Base-by-base conservation (phyloP, 345 rosid genomes). In the Aquilaria yunnanensis region DNA sequence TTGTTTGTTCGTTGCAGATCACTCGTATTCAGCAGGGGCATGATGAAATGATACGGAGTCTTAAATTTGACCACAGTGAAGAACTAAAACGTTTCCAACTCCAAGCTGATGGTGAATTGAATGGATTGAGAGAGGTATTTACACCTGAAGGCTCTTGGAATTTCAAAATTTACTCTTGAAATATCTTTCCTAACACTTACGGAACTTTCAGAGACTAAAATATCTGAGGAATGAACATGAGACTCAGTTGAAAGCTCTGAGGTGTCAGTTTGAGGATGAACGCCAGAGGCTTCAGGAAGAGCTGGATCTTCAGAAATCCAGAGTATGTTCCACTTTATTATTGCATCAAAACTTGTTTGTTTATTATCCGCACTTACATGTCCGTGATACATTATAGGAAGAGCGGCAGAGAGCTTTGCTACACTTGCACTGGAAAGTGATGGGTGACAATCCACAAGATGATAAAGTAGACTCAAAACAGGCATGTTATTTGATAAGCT, bases 381-480 rank as follows among this genome's bases (percentile, higher is more conserved):
- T 54, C 61, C 66, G 2, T 52, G 55, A 61, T 47, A 69, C 47
- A 9, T 63, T 64, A 51, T 81, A 88, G 97, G 96, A 88, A 76
- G 94, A 86, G 33, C 81, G 83, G 81, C 97, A 91, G 77, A 83
- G 84, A 69, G 87, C 96, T 61, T 71, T 91, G 69, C 75, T 91
- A 80, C 96, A 91, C 72, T 30, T 91, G 77, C 97, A 91, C 80
- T 88, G 94, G 97, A 86, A 74, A 74, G 96, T 91, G 64, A 88
- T 91, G 96, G 48, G 94, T 65, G 84, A 88, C 74, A 84, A 86
- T 69, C 84, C 83, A 49, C 82, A 81, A 55, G 96, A 82, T 67
- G 96, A 91, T 61, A 94, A 86, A 83, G 89, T 83, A 61, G 79
- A 71, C 78, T 86, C 94, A 1, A 80, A 75, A 67, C 78, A 74